Percentiles rank a stretch among this genome's conserved stretches.
These are phyloP conservation scores for Cladobotryum mycophilum DNA, from an alignment of 2,329 filamentous ascomycete species.

Conservation along the genomic window DNA sequence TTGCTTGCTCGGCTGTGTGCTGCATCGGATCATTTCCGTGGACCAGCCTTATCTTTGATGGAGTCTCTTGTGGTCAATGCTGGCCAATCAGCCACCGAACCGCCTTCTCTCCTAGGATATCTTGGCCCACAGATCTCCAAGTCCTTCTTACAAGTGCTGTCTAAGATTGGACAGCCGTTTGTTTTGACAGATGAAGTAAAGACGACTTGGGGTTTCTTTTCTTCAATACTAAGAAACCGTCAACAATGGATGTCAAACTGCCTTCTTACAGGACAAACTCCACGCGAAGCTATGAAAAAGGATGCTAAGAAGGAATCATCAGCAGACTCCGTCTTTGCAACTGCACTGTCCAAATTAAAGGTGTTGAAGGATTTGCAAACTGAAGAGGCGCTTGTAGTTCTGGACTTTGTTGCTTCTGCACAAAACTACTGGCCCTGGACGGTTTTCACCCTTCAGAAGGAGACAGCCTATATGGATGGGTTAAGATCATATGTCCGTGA, in stretches of 20 bases:
- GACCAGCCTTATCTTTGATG: slow-evolving; percentile 61
- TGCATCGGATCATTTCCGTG: slow-evolving; percentile 58
- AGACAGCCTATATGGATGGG: slow-evolving; percentile 65
- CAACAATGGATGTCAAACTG: slow-evolving; percentile 97
- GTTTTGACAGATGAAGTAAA: slow-evolving; percentile 57
- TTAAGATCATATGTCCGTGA: slow-evolving; percentile 64
- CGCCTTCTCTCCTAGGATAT: slow-evolving; percentile 89
- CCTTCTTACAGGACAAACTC: slow-evolving; percentile 80
- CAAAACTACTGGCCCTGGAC: slow-evolving; percentile 97
- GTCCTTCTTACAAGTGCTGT: slow-evolving; percentile 73
- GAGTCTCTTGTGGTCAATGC: slow-evolving; percentile 67
- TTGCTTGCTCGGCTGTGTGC: slow-evolving; percentile 72
- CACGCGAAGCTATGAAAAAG: slow-evolving; percentile 63
- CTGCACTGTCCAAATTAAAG: slow-evolving; percentile 65
- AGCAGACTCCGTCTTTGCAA: slow-evolving; percentile 61
- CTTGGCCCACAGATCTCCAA: slow-evolving; percentile 76
- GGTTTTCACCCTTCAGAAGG: slow-evolving; percentile 69
- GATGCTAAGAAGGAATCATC: slow-evolving; percentile 44
- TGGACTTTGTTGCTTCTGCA: slow-evolving; percentile 81
- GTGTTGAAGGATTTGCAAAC: slow-evolving; percentile 58
- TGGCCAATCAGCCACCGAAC: slow-evolving; percentile 61
- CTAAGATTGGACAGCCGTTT: slow-evolving; percentile 70
- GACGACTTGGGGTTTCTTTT: slow-evolving; percentile 77
- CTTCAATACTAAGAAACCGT: slow-evolving; percentile 76
- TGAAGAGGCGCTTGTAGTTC: slow-evolving; percentile 64